Conservation (phyloP, 1,284 basidiomycete species). For the Puccinia coronata region DNA sequence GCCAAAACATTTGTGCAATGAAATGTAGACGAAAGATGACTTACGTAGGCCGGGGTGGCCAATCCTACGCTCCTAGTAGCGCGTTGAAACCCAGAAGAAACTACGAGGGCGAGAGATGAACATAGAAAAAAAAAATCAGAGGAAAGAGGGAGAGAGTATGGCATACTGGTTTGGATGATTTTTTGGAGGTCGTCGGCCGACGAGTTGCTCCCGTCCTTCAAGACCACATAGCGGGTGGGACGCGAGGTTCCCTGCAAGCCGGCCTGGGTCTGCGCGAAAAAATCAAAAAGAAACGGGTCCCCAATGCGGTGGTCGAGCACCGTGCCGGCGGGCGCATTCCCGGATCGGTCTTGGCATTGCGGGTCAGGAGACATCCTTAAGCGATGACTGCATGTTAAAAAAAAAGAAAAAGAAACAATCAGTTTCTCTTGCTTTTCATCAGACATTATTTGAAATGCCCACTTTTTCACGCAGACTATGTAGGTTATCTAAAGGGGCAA, state of each 20-base stretch:
- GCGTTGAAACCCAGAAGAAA: conserved; percentile 36
- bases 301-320: conserved; percentile 31
- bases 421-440: not conserved
- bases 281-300: conserved; percentile 35
- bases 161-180: conserved; percentile 26
- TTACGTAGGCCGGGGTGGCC: conserved; percentile 40
- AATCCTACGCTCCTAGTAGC: conserved; percentile 40
- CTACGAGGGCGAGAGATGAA: not conserved
- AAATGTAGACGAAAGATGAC: not conserved
- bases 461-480: conserved; percentile 48
- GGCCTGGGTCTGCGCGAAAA: conserved; percentile 34
- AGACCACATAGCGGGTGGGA: conserved; percentile 31
- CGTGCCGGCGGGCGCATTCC: conserved; percentile 42
- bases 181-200: conserved; percentile 29
- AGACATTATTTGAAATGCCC: not conserved
- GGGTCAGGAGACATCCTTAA: conserved; percentile 4
- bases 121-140: not conserved
- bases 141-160: not conserved
- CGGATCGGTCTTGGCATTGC: conserved; percentile 14
- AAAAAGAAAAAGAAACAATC: not conserved
- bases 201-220: conserved; percentile 31
- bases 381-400: conserved; percentile 7
- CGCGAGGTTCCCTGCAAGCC: conserved; percentile 43
- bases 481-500: conserved; percentile 24
- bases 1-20: no score